Evolutionary conservation across 2,329 filamentous ascomycete genomes (phyloP), one percentile per base, ranked within the genome.

Genomic region (Colletotrichum cereale): DNA sequence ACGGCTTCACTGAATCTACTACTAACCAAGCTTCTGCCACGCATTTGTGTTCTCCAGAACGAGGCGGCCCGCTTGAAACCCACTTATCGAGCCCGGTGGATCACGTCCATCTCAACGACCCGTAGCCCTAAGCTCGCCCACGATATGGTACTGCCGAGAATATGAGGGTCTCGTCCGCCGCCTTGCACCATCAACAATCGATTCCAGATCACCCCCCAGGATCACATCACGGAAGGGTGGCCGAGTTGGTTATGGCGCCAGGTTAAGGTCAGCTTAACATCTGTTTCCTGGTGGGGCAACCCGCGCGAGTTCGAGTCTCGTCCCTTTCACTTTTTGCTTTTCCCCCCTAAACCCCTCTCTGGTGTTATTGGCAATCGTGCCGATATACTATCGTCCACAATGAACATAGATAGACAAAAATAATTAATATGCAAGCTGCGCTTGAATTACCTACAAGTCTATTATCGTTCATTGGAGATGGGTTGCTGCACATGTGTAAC

Each of bases 261-360:
- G 64, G 64, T 71, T 63, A 63, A 68, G 68, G 68, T 68, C 68
- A 71, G 57, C 64, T 71, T 71, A 63, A 67, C 64, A 71, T 71
- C 64, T 71, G 68, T 71, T 71, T 71, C 68, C 68, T 71, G 68
- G 68, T 71, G 68, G 68, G 68, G 68, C 68, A 71, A 71, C 68
- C 68, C 68, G 68, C 68, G 68, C 68, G 68, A 71, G 68, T 71
- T 71, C 68, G 68, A 71, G 68, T 71, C 47, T 50, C 47, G 47
- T 50, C 47, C 47, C 47, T 50, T 50, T 50, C 67, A 71, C 18
- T 53, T 71, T 67, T 47, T 26, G 11, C 2, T 2, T 2, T 60
- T 57, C 21, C n/a, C n/a, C n/a, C n/a, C 47, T 21, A 8, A 2
- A 6, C 12, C 3, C 24, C 47, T 18, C n/a, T 3, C 12, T 14